Evolutionary conservation across 2,329 filamentous ascomycete species (phyloP), one percentile per base, ranked within the genome.

Genomic region (Zymoseptoria tritici): DNA sequence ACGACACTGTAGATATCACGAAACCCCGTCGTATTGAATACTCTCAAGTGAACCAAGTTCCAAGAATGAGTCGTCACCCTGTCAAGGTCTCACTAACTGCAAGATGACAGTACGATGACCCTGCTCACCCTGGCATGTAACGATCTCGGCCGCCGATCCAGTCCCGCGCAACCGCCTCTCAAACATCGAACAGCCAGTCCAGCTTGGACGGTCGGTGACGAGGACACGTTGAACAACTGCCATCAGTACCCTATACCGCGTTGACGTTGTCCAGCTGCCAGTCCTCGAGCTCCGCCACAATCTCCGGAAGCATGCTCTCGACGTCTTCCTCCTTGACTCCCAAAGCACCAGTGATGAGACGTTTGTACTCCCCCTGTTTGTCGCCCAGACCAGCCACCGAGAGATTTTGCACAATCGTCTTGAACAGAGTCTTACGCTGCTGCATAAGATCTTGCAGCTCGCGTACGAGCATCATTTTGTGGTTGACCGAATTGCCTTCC

Each of bases 301-400:
- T 80, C 58, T 81, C 79, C 1, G 78, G 78, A 67, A 81, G 64
- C 76, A 81, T 85, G 52, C 80, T 78, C 71, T 91, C 88, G 42
- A 91, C 80, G 64, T 84, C 86, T 65, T 89, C 85, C 59, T 89
- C 86, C 65, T 83, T 80, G 16, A 85, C 80, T 24, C 86, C 86
- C 26, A 91, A 77, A 60, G 88, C 90, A 61, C 83, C 82, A 60
- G 83, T 83, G 31, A 91, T 83, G 29, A 91, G 79, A 58, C 82
- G 82, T 62, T 87, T 81, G 73, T 92, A 93, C 71, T 86, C 85
- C 66, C 86, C 86, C 64, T 89, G 88, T 71, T 86, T 85, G 54
- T 70, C 87, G 42, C 86, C 85, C 46, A 87, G 85, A 50, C 88
- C 88, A 9, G 88, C 85, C 63, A 85, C 81, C 52, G 83, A 83